Evolutionary conservation across 139 green algal species (phyloP).

Genomic region (Coelastrella sp.): DNA sequence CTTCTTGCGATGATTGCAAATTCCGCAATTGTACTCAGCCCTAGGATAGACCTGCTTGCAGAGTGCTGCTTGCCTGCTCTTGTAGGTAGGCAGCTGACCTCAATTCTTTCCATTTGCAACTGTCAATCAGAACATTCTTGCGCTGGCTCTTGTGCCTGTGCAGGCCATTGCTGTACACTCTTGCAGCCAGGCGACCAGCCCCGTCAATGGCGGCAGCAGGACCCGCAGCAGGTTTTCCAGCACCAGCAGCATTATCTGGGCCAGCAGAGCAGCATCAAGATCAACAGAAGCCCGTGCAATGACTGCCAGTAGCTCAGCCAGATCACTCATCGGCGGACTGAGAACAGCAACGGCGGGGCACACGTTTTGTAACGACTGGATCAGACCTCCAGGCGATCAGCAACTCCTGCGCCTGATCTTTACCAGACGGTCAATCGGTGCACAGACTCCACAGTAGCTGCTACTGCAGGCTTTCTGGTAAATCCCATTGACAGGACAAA

Average conservation of each 20-base stretch:
- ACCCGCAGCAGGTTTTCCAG: constrained; percentile 3
- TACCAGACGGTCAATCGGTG: no score
- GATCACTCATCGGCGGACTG: no score
- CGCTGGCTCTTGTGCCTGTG: not conserved
- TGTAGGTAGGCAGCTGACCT: not conserved
- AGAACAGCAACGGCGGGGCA: no score
- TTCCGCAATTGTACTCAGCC: no score
- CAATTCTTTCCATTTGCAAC: not conserved
- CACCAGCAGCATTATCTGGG: not conserved
- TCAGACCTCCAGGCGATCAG: no score
- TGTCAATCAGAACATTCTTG: not conserved
- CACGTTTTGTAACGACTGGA: no score
- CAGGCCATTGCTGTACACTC: constrained; percentile 46
- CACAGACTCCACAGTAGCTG: not conserved
- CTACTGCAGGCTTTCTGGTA: not conserved
- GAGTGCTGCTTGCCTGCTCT: no score
- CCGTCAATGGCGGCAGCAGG: not conserved
- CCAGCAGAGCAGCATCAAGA: not conserved
- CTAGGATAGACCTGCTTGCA: no score
- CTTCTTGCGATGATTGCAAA: no score
- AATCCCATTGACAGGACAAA: not conserved
- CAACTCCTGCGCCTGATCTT: no score
- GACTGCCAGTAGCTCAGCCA: no score
- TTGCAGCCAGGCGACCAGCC: constrained; percentile 2
- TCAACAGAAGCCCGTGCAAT: not conserved